These are phyloP conservation scores for Tolypocladium pustulatum DNA, from an alignment of 2,329 filamentous ascomycete species.

Conservation along the genomic window DNA sequence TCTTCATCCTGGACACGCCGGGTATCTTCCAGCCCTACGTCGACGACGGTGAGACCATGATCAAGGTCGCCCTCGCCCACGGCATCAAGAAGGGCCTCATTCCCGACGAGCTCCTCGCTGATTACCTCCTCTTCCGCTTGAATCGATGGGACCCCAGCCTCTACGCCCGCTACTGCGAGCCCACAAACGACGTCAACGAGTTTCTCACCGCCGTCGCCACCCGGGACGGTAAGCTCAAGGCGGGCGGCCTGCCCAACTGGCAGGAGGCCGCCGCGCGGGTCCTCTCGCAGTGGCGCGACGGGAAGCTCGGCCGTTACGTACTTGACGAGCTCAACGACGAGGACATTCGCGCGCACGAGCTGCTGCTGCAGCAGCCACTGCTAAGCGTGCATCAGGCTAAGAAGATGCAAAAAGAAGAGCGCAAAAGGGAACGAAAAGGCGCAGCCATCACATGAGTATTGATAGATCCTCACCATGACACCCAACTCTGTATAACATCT, in stretches of 20 bases:
- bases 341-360: conserved; percentile 38
- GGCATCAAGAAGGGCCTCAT: conserved; percentile 87
- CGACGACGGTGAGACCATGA: conserved; percentile 73
- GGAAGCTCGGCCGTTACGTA: conserved; percentile 64
- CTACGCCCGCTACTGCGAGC: conserved; percentile 52
- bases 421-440: conserved; percentile 30
- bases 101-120: conserved; percentile 64
- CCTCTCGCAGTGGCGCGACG: conserved; percentile 71
- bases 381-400: conserved; percentile 59
- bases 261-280: conserved; percentile 71
- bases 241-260: conserved; percentile 59
- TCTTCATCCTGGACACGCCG: conserved; percentile 85
- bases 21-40: conserved; percentile 95
- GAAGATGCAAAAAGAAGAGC: conserved; percentile 52
- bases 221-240: conserved; percentile 65
- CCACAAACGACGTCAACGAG: conserved; percentile 75
- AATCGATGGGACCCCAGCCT: conserved; percentile 55
- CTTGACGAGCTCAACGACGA: conserved; percentile 65
- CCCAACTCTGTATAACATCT: not conserved
- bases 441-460: not conserved
- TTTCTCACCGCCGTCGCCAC: conserved; percentile 62
- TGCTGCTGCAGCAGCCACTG: conserved; percentile 32
- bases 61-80: conserved; percentile 86
- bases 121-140: conserved; percentile 80
- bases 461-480: not conserved